Base-by-base conservation (phyloP, 805 yeast species). In the Saccharomyces paradoxus region DNA sequence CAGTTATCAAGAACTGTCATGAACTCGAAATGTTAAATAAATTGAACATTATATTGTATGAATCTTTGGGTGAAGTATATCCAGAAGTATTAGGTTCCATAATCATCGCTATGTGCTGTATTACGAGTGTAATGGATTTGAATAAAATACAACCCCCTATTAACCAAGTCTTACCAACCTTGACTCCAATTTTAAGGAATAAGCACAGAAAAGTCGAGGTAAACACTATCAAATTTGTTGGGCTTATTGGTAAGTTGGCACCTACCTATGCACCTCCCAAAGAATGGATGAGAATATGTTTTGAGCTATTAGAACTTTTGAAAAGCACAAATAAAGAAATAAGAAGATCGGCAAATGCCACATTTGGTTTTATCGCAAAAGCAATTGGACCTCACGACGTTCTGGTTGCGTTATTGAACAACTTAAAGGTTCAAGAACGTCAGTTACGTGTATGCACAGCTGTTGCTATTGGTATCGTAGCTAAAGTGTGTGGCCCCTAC, bases 321-420 rank as follows among this genome's bases (percentile, higher is more conserved):
- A 89, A 89, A 65, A 85, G 96, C 24, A 81, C 87, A 5, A 81
- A 81, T 54, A 89, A 86, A 62, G 76, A 84, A 13, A 88, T 91
- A 49, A 74, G 98, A 58, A 77, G 84, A 30, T 86, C 91, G 0
- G 96, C 99, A 0, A 94, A 91, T 65, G 81, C 81, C 21, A 88
- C 98, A 0, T 94, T 94, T 74, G 99, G 98, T 0, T 79, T 81
- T 51, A 90, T 94, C 57, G 91, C 99, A 0, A 81, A 81, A 58
- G 96, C 96, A 0, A 85, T 94, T 50, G 99, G 99, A 0, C 99
- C 99, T 0, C 94, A 89, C 57, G 98, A 94, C 68, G 96, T 94
- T 3, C 70, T 94, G 22, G 91, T 85, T 1, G 86, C 96, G 55
- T 73, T 94, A 41, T 71, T 94, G 54, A 89, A 87, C 62, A 92